Evolutionary conservation across 441 rosid genomes (phyloP).

Genomic region (Syzygium malaccense): DNA sequence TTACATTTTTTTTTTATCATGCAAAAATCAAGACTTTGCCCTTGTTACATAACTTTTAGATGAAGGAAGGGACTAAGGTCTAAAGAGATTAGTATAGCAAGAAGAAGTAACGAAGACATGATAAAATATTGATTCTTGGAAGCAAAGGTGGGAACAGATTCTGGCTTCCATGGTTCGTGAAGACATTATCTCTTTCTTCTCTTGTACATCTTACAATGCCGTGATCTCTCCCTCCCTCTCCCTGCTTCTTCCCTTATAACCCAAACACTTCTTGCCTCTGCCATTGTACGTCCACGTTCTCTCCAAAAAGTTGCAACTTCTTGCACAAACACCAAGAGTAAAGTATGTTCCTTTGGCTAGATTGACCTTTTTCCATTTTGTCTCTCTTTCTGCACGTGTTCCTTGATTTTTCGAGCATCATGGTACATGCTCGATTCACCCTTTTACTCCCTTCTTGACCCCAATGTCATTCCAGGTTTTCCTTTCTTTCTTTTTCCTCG

Average conservation of each 20-base stretch:
- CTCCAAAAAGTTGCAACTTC: not conserved
- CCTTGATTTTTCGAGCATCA: not conserved
- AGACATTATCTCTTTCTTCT: not conserved
- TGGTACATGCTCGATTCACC: not conserved
- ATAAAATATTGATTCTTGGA: not conserved
- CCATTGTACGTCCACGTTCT: not conserved
- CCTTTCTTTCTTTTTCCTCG: not conserved
- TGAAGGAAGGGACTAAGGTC: not conserved
- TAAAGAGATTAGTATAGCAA: not conserved
- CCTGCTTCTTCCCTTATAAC: not conserved
- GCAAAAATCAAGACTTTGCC: not conserved
- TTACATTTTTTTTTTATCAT: no score
- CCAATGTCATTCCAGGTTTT: not conserved
- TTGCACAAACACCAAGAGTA: not conserved
- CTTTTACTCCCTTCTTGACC: not conserved
- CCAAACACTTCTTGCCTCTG: not conserved
- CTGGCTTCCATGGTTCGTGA: slow-evolving; percentile 4
- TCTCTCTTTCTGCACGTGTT: not conserved
- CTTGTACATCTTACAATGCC: not conserved
- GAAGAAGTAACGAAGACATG: not conserved
- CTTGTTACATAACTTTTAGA: not conserved
- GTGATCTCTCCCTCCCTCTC: not conserved
- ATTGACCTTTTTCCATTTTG: not conserved
- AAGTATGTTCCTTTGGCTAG: not conserved
- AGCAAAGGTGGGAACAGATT: slow-evolving; percentile 29